phyloP scores from a whole-genome alignment of 1,284 basidiomycete genomes.

The Apiotrichum montevideense region DNA sequence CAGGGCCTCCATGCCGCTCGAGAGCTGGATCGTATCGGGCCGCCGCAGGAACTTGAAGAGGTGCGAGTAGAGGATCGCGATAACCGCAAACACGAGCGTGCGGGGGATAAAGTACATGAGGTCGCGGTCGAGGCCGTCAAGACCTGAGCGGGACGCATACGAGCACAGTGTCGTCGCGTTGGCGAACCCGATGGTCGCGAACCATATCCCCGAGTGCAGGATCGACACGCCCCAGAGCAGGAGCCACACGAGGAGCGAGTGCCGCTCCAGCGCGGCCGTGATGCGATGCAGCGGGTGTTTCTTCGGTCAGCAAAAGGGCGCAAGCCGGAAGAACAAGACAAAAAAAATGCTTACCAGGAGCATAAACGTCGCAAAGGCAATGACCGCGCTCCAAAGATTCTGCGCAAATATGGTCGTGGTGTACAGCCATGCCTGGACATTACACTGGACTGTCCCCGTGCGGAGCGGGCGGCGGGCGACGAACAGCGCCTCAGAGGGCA shows the following conservation, averaged over 20 bases:
- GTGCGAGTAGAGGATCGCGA: conserved; percentile 32
- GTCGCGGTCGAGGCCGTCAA: conserved; percentile 23
- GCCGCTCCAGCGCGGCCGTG: conserved; percentile 31
- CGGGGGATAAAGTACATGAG: conserved; percentile 42
- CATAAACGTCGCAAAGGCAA: conserved; percentile 38
- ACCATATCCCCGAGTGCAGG: conserved; percentile 36
- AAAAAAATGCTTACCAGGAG: conserved; percentile 31
- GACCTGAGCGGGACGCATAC: conserved; percentile 20
- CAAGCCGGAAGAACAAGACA: too few relatives aligned
- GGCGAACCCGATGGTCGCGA: conserved; percentile 23
- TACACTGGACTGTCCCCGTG: conserved; percentile 25
- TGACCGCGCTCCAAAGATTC: conserved; percentile 38
- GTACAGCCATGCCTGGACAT: conserved; percentile 30
- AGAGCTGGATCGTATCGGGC: conserved; percentile 41
- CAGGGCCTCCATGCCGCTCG: conserved; percentile 1
- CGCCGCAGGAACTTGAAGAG: conserved; percentile 40
- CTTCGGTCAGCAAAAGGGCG: conserved; percentile 10
- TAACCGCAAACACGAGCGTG: conserved; percentile 36
- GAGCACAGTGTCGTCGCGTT: conserved; percentile 34
- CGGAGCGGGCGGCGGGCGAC: conserved; percentile 16
- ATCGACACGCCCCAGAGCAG: conserved; percentile 30
- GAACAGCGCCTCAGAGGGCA: conserved; percentile 25
- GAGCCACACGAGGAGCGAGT: conserved; percentile 23
- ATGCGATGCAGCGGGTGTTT: conserved; percentile 36
- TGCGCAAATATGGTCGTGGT: conserved; percentile 37